Evolutionary conservation across 179 eudicot genomes (phyloP), one percentile per base, ranked within the genome.

Genomic region (Spinacia oleracea): DNA sequence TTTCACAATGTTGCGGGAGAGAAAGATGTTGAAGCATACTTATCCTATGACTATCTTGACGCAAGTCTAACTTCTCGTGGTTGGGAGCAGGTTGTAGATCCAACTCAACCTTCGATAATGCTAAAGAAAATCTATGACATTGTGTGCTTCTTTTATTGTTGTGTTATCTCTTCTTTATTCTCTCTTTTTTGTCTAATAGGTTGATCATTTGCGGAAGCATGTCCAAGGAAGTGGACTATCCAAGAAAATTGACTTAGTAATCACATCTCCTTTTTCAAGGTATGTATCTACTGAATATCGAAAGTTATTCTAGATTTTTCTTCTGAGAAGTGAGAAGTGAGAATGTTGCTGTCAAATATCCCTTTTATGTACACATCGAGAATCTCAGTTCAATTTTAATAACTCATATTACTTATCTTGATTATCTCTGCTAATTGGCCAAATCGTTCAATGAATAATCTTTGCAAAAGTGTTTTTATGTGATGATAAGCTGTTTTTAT

Each of bases 1-100:
- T 81, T 87, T 80, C 98, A 95, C 78, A 95, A 95, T 85, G 92
- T 95, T 67, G 97, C 83, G 23, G 97, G 94, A 79, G 95, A 86
- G 66, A 88, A 90, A 51, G 87, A 90, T 81, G 84, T 77, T 42
- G 42, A 80, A 4, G 90, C 87, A 31, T 93, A 87, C 80, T 65
- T 84, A 74, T 91, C 95, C 35, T 89, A 88, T 77, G 95, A 93
- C 53, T 84, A 86, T 76, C 88, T 95, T 65, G 97, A 95, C 86
- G 97, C 98, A 56, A 85, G 86, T 68, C 87, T 95, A 83, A 93
- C 98, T 34, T 88, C 93, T 51, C 88, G 87, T 81, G 98, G 98
- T 42, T 95, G 98, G 98, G 83, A 90, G 59, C 98, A 95, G 97
- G 98, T 94, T 77, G 74, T 3, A 76, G 21, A 60, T 9, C 14